Percentiles rank a stretch among this genome's conserved stretches.
phyloP scores from a whole-genome alignment of 768 basidiomycete genomes.

The Amanita fuliginea region DNA sequence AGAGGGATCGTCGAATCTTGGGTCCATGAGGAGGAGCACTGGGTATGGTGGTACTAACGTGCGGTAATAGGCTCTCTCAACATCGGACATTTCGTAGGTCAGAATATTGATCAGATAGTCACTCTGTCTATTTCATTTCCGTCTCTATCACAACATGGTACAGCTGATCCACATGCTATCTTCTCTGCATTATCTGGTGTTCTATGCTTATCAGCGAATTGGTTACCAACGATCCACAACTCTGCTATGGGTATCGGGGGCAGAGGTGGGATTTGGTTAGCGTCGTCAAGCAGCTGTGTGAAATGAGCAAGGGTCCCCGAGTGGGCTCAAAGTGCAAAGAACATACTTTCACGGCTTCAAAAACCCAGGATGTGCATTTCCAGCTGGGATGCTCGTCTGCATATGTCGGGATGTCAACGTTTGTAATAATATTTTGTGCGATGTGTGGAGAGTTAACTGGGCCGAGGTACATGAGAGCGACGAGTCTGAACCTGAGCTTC shows the following conservation, averaged over 20 bases:
- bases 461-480: background rate
- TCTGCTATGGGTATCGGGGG: background rate
- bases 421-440: background rate
- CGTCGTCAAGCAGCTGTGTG: background rate
- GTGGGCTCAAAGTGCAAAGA: background rate
- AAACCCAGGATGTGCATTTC: background rate
- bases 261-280: background rate
- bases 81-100: too few species aligned
- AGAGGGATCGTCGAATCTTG: conserved; percentile 61
- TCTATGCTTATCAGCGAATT: background rate
- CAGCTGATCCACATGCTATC: background rate
- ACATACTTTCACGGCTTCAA: background rate
- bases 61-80: too few species aligned
- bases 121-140: background rate
- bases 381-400: background rate
- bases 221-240: background rate
- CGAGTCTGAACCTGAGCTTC: background rate
- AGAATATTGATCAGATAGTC: too few species aligned
- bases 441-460: background rate
- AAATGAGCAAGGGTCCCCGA: too few species aligned
- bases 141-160: conserved; percentile 1
- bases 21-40: conserved; percentile 64
- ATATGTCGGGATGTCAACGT: background rate
- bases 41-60: conserved; percentile 73
- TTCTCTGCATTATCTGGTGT: background rate